Evolutionary conservation across 306 rosid genomes (phyloP).

Genomic region (Cucurbita ficifolia): DNA sequence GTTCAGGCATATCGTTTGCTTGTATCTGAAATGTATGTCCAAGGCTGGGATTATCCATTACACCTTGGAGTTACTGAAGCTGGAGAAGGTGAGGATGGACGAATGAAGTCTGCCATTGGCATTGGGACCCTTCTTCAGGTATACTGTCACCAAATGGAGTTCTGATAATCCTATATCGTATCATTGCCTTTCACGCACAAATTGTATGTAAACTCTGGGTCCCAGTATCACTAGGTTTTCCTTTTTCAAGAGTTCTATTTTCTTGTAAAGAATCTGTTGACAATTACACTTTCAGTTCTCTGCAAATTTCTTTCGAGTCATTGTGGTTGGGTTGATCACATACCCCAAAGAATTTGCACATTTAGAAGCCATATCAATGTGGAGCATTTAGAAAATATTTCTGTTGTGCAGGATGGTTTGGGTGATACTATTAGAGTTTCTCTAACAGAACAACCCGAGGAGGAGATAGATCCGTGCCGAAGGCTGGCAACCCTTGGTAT

Average conservation of each 20-base stretch:
- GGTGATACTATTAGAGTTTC: conserved; percentile 98
- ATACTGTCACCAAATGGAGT: not conserved
- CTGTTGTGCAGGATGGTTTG: conserved; percentile 66
- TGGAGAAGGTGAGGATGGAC: conserved; percentile 99
- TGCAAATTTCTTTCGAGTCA: not conserved
- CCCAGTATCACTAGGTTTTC: not conserved
- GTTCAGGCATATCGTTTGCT: conserved; percentile 94
- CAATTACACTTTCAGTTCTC: not conserved
- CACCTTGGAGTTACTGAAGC: conserved; percentile 99
- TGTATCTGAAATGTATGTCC: conserved; percentile 94
- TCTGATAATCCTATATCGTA: not conserved
- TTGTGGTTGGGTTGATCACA: not conserved
- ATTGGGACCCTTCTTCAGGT: conserved; percentile 99
- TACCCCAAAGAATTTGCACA: not conserved
- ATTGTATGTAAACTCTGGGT: not conserved
- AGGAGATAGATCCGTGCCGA: conserved; percentile 93
- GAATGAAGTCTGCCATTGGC: conserved; percentile 99
- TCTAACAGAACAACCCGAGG: conserved; percentile 93
- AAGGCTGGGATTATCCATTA: conserved; percentile 94
- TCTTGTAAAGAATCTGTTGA: not conserved
- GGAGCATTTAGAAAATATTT: not conserved
- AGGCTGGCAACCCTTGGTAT: conserved; percentile 84
- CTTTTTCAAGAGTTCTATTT: not conserved
- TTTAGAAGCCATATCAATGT: not conserved
- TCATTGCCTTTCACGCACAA: not conserved